Conservation (phyloP, 2,329 filamentous ascomycete genomes). For the Neopestalotiopsis sp. region DNA sequence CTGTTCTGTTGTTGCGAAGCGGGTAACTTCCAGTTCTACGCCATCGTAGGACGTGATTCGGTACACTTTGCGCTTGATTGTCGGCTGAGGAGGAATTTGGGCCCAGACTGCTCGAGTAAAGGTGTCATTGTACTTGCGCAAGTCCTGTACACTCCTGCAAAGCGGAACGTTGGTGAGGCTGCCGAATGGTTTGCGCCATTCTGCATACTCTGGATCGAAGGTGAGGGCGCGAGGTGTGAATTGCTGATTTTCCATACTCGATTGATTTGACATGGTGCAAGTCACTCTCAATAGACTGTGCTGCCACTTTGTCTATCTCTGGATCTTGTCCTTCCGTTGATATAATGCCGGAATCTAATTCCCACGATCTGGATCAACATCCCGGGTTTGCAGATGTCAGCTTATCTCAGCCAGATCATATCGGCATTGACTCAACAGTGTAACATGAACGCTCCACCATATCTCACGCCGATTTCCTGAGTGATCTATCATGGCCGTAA, state of each 20-base stretch:
- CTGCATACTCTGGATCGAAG: conserved; percentile 26
- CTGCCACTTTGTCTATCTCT: no score
- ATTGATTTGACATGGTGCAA: background rate
- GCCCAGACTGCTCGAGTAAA: conserved; percentile 23
- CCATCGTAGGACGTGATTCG: conserved; percentile 26
- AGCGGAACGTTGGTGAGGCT: conserved; percentile 23
- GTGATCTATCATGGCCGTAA: background rate
- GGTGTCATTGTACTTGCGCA: conserved; percentile 24
- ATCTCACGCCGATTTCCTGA: background rate
- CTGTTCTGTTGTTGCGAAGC: conserved; percentile 27
- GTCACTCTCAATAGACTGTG: background rate
- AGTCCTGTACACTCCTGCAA: conserved; percentile 23
- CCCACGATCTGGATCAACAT: no score
- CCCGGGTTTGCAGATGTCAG: no score
- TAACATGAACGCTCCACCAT: background rate
- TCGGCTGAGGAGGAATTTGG: conserved; percentile 22
- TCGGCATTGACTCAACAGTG: background rate
- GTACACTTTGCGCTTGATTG: conserved; percentile 23
- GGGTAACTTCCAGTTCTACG: conserved; percentile 22
- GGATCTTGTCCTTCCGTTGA: no score
- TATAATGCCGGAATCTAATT: no score
- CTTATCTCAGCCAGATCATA: no score
- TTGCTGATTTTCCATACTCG: background rate
- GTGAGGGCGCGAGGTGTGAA: conserved; percentile 16
- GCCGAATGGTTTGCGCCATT: conserved; percentile 23